Base-by-base conservation (phyloP, 2,329 filamentous ascomycete species). In the Monilinia laxa region DNA sequence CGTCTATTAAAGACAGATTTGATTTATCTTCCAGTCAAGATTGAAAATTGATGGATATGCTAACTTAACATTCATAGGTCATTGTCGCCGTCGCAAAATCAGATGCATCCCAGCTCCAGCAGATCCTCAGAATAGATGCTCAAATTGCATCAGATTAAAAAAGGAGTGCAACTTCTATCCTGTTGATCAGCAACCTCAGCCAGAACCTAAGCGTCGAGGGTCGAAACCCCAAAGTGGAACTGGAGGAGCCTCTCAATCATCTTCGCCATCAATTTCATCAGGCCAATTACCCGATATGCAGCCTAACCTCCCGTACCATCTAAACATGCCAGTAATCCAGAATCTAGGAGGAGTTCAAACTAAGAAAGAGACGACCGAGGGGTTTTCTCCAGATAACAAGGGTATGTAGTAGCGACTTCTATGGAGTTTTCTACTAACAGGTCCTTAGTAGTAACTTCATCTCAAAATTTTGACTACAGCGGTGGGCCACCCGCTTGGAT, bases 101-200 rank as follows among this genome's bases (percentile, higher is more conserved):
- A 85, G 94, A 79, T 98, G 94, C 78, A 87, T 97, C 62, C 84
- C 92, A 54, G 87, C 91, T 11, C 83, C 86, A 59, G 87, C 88
- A 70, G 92, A 96, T 72, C 77, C 83, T 12, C 86, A 91, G 74
- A 88, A 88, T 56, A 88, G 93, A 70, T 98, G 94, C 79, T 87
- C 90, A 71, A 97, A 96, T 80, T 98, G 94, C 79, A 96, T 97
- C 74, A 88, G 93, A 57, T 81, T 98, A 75, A 96, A 96, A 78
- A 97, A 96, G 75, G 92, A 97, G 71, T 98, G 94, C 79, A 92
- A 90, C 76, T 98, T 96, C 79, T 91, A 89, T 73, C 91, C 93
- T 0, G 93, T 97, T 28, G 93, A 97, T 71, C 91, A 93, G 76
- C 84, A 87, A 71, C 86, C 85, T 35, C 82, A 83, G 12, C 68